Evolutionary conservation across 345 rosid species (phyloP), one percentile per base, ranked within the genome.

Genomic region (Sisymbrium altissimum): DNA sequence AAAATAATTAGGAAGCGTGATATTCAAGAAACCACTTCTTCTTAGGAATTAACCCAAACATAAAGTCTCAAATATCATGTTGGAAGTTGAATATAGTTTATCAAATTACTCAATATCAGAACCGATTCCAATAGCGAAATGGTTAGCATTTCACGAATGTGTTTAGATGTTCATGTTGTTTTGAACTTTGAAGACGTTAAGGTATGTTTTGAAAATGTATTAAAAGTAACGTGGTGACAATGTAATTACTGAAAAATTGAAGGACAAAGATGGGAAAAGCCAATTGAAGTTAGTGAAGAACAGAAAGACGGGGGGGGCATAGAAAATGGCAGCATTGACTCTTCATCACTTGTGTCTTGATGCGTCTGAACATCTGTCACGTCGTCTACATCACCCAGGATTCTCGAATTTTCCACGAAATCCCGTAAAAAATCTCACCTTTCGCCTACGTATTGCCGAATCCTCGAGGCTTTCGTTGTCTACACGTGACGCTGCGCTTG

Each of bases 291-390:
- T 18, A 43, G 40, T 3, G 56, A 61, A 57, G 64, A 21, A 33
- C 32, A 52, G 39, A 17, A 21, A 35, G 36, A 6, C 17, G 40
- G 43, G 60, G 68, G n/a, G 36, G 7, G 8, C 35, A 49, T 19
- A 17, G 71, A 57, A 77, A 65, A 64, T 77, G 72, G 62, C 53
- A 57, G 53, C 76, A 9, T 64, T 54, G 71, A 70, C 66, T 48
- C 71, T 70, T 70, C 53, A 46, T 70, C 80, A 70, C 71, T 70
- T 58, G 50, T 56, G 70, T 30, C 66, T 46, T 55, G 61, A 55
- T 55, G 45, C 71, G 8, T 70, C 72, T 29, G 17, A 39, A 70
- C 75, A 64, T 56, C 67, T 77, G 72, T 77, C 67, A 70, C 76
- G 5, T 70, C 54, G 30, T 41, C 49, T 44, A 2, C 5, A 7